phyloP scores from a whole-genome alignment of 1,284 basidiomycete species.

The Ceratorhiza oryzae-sativae region DNA sequence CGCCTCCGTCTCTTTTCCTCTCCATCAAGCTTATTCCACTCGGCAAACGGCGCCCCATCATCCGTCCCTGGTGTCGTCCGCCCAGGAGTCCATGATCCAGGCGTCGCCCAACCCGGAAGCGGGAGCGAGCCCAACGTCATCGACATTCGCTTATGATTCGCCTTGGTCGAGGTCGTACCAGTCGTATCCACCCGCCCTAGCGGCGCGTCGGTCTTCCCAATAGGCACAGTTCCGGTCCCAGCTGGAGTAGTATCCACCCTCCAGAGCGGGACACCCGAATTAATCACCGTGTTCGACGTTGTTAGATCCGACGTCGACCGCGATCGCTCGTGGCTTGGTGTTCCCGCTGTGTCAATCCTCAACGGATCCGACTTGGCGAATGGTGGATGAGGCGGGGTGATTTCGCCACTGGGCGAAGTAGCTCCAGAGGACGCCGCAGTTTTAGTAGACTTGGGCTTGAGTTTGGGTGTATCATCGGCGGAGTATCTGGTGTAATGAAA shows the following conservation, averaged over 20 bases:
- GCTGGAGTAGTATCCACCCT: neutral
- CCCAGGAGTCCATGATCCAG: conserved; percentile 44
- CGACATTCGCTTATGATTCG: conserved; percentile 9
- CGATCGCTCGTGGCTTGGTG: neutral
- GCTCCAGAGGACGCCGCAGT: conserved; percentile 12
- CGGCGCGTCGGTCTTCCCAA: no score
- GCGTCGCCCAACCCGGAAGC: conserved; percentile 44
- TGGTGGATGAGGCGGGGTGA: conserved; percentile 20
- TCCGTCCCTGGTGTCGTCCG: conserved; percentile 43
- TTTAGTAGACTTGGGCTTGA: neutral
- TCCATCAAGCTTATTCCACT: conserved; percentile 46
- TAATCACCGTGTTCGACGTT: neutral
- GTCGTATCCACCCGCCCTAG: neutral
- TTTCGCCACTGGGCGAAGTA: conserved; percentile 8
- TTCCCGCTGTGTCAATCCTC: neutral
- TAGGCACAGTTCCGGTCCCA: no score
- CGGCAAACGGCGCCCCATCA: conserved; percentile 30
- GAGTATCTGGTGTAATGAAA: conserved; percentile 48
- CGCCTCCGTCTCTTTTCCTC: conserved; percentile 56
- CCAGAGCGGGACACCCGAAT: conserved; percentile 10
- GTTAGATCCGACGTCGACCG: conserved; percentile 7
- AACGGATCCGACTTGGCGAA: neutral
- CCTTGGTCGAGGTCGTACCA: conserved; percentile 1
- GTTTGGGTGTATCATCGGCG: conserved; percentile 43
- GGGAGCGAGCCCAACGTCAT: conserved; percentile 22